These are phyloP conservation scores for Solanum etuberosum DNA, from an alignment of 257 asterid genomes.

Conservation along the genomic window DNA sequence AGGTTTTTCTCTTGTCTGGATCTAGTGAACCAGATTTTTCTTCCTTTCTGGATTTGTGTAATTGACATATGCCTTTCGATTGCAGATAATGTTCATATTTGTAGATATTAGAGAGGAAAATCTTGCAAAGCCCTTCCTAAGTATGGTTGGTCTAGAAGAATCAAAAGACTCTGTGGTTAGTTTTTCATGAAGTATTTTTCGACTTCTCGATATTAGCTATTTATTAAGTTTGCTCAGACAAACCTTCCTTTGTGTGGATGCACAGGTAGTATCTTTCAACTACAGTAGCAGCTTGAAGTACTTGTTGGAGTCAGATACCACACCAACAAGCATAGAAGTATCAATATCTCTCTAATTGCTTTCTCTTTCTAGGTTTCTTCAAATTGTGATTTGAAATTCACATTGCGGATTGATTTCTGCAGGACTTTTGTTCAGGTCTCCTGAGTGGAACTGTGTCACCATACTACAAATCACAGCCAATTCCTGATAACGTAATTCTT, in stretches of 20 bases:
- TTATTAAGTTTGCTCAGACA: neutral
- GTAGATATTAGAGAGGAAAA: conserved; percentile 69
- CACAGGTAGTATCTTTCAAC: conserved; percentile 62
- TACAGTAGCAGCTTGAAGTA: conserved; percentile 50
- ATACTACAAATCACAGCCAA: conserved; percentile 72
- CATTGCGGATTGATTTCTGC: conserved; percentile 14
- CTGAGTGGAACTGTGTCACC: conserved; percentile 41
- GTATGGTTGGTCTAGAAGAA: conserved; percentile 85
- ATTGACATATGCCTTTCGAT: neutral
- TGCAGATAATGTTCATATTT: conserved; percentile 73
- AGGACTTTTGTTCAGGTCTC: conserved; percentile 70
- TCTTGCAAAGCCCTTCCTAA: conserved; percentile 85
- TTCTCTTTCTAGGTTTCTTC: conserved; percentile 4
- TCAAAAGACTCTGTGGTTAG: conserved; percentile 43
- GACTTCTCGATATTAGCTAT: neutral
- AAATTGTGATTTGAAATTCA: neutral
- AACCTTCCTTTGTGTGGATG: neutral
- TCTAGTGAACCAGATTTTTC: neutral
- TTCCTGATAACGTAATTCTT: conserved; percentile 64
- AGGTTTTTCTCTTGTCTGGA: conserved; percentile 30
- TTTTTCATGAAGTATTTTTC: conserved; percentile 5
- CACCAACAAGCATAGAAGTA: conserved; percentile 60
- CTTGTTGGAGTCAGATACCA: conserved; percentile 53
- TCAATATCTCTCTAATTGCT: neutral
- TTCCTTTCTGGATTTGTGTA: neutral